These are phyloP conservation scores for Sugiyamaella americana DNA, from an alignment of 805 yeast species.

Conservation along the genomic window DNA sequence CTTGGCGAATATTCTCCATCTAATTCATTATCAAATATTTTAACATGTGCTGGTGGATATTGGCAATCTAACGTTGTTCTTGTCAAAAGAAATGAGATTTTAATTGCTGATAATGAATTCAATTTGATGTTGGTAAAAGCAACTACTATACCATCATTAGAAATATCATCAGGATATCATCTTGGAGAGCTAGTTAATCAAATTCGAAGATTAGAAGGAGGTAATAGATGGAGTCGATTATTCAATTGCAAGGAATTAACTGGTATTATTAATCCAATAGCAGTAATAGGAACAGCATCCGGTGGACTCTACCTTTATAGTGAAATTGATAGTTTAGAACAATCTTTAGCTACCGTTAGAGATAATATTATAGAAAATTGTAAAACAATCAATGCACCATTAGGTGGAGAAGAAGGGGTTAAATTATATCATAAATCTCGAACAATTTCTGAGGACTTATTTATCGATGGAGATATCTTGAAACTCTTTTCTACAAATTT, in stretches of 20 bases:
- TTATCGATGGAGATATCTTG: too few species aligned
- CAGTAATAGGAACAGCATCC: not conserved
- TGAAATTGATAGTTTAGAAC: not conserved
- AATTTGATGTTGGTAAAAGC: too few species aligned
- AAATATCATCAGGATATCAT: not conserved
- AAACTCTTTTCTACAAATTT: too few species aligned
- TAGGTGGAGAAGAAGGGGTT: not conserved
- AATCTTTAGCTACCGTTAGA: not conserved
- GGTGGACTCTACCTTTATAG: not conserved
- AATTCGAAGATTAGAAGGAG: not conserved
- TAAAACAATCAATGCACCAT: not conserved
- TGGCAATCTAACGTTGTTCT: not conserved
- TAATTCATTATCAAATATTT: not conserved
- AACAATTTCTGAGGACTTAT: too few species aligned
- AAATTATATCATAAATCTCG: not conserved
- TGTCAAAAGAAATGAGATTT: not conserved
- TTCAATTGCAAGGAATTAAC: not conserved
- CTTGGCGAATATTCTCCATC: not conserved
- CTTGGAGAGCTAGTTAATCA: not conserved
- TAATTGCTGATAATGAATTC: not conserved
- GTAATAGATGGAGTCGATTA: not conserved
- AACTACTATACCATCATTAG: too few species aligned
- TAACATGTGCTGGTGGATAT: not conserved
- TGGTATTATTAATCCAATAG: not conserved
- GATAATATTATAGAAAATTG: not conserved